Percentiles rank a stretch among this genome's conserved stretches.
These are phyloP conservation scores for Starmerella sp. DNA, from an alignment of 805 yeast genomes.

Conservation along the genomic window DNA sequence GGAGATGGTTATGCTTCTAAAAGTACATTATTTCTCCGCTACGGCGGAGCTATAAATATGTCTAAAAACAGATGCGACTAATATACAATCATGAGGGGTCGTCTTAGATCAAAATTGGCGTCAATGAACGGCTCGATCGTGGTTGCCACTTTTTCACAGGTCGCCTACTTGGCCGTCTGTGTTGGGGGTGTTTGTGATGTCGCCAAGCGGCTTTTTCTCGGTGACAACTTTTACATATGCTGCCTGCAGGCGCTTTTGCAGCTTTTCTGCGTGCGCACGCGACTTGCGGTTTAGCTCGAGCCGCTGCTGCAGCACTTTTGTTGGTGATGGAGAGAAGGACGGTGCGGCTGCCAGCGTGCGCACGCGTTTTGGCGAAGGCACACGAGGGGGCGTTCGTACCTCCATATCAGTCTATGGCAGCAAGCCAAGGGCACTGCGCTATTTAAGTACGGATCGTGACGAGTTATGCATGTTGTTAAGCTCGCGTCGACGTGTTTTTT, in stretches of 20 bases:
- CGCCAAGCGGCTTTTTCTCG: conserved; percentile 2
- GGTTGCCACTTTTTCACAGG: background rate
- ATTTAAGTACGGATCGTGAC: background rate
- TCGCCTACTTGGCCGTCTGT: background rate
- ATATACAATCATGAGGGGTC: background rate
- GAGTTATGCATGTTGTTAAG: background rate
- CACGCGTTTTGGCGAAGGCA: conserved; percentile 1
- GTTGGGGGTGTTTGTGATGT: background rate
- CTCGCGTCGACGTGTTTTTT: conserved; percentile 5
- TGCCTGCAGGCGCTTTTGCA: conserved; percentile 2
- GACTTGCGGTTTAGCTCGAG: conserved; percentile 1
- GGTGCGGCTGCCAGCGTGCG: conserved; percentile 4
- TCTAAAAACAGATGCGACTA: background rate
- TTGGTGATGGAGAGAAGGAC: conserved; percentile 3
- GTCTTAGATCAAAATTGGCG: background rate
- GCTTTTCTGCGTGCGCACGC: conserved; percentile 3
- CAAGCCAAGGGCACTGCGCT: background rate
- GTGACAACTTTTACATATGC: background rate
- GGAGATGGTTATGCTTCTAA: no score
- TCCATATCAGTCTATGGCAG: background rate
- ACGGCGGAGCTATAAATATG: background rate
- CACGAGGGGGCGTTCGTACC: conserved; percentile 4
- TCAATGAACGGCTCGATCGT: background rate
- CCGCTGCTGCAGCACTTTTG: conserved; percentile 1
- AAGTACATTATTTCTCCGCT: no score